Percentiles rank a stretch among this genome's conserved stretches.
Conservation (phyloP, 78 protist species). For the Protostelium mycophagum region DNA sequence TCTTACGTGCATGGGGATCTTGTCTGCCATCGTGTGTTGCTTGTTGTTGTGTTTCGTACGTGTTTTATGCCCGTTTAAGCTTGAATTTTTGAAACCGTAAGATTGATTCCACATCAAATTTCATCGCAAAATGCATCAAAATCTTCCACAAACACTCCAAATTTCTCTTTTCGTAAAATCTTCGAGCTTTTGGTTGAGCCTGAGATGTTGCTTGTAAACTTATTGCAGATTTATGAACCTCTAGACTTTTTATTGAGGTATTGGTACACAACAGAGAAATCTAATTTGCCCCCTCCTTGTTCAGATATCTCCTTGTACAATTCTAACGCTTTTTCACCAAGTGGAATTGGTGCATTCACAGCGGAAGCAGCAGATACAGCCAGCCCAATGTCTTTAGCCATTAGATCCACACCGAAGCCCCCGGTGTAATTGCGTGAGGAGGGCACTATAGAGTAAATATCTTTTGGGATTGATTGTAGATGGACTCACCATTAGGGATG, state of each 20-base stretch:
- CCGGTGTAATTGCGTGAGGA: constrained; percentile 80
- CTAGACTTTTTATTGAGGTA: constrained; percentile 43
- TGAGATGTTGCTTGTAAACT: too few species aligned
- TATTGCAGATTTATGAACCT: too few species aligned
- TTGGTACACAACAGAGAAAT: constrained; percentile 60
- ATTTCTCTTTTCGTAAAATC: too few species aligned
- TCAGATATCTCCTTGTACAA: constrained; percentile 39
- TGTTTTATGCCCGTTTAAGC: too few species aligned
- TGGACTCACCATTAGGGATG: constrained; percentile 31
- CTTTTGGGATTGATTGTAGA: neutral
- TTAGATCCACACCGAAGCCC: constrained; percentile 86
- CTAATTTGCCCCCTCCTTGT: constrained; percentile 53
- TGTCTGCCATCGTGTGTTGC: neutral
- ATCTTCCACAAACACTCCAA: too few species aligned
- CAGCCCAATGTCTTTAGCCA: constrained; percentile 88
- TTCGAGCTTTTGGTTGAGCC: too few species aligned
- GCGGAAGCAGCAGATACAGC: constrained; percentile 76
- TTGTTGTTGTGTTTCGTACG: neutral
- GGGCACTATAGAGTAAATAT: constrained; percentile 19
- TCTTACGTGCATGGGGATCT: neutral
- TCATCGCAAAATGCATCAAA: too few species aligned
- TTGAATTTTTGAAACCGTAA: too few species aligned
- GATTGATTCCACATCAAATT: too few species aligned
- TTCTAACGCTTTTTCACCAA: constrained; percentile 61
- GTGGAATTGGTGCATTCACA: constrained; percentile 44